Evolutionary conservation across 75 land plant genomes (phyloP), one percentile per base, ranked within the genome.

Genomic region (Pseudotsuga menziesii): DNA sequence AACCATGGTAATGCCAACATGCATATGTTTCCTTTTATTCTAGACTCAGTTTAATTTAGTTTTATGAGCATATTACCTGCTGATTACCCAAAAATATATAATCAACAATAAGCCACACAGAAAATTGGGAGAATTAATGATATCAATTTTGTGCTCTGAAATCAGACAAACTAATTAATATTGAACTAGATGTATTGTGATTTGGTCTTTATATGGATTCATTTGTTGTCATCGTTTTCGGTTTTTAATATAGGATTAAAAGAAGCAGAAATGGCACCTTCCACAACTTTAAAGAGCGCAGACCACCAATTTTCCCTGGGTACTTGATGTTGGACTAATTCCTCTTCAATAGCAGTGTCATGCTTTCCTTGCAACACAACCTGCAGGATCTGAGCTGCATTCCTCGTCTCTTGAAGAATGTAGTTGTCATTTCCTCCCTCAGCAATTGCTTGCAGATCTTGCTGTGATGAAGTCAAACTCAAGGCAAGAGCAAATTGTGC

Each of bases 251-350:
- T 12, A 54, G 67, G 32, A 58, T n/a, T 9, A 26, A 12, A 56
- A 3, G 58, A 22, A 9, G 36, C 29, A 14, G 25, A 32, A 15
- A 52, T 17, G 25, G 14, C 83, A 94, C 94, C 99, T 94, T 96
- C 94, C 61, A 96, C 71, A 56, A 92, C 84, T 80, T 83, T 89
- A 67, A 82, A 85, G 32, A 96, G 83, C 27, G 90, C 56, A 44
- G 89, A 84, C 99, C 99, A 96, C 99, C 97, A 96, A 77, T 84
- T 83, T 32, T 94, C 91, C 78, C 75, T 81, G 0, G 94, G 82
- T 32, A 90, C 87, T 22, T 92, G 80, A 57, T 86, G 76, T 22
- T 78, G 80, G 39, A 77, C 27, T 26, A 94, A 76, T 1, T 84
- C 78, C 82, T 85, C 95, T 44, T 87, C 84, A 59, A 94, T 96